Base-by-base conservation (phyloP, 2,329 filamentous ascomycete species). In the Talaromyces sp. region DNA sequence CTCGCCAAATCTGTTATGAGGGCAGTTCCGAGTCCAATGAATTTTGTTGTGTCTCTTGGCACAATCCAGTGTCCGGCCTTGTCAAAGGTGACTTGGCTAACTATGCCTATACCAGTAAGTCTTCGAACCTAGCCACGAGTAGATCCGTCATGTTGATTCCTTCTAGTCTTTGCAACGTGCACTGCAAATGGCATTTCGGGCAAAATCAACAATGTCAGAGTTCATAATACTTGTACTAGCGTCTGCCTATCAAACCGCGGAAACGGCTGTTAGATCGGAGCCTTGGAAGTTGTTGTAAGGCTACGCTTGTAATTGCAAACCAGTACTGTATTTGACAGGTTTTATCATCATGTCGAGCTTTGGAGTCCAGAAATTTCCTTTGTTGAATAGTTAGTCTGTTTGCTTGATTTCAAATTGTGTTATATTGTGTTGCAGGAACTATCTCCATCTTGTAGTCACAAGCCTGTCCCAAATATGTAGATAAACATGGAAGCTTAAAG, bases 1-100 rank as follows among this genome's bases (percentile, higher is more conserved):
- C 57, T 60, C 39, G 57, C 13, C 57, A 60, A 25, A 60, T 60
- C 41, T 60, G 57, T 45, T 60, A 60, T 22, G 39, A 60, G 35
- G 57, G 57, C 41, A 60, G 5, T 25, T 60, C 57, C 17, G 39
- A 60, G 25, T 35, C 25, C 39, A 47, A 60, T 47, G 25, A 1
- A 11, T 47, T 35, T 17, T 60, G 57, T 15, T 60, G 57, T 60
- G 57, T 60, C 27, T 60, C 57, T 37, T 60, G 41, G 57, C 57
- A 60, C 41, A 60, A 60, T n/a, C 11, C n/a, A 60, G 27, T 60
- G n/a, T 41, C 57, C 17, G 25, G 39, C 9, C 57, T 60, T 47
- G 17, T 8, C 15, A 60, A 49, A 45, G 15, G 5, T 35, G 57
- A 60, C 41, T 49, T 60, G 57, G 11, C 6, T 33, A 1, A 22